Evolutionary conservation across 2,329 filamentous ascomycete genomes (phyloP).

Genomic region (Xylaria sp.): DNA sequence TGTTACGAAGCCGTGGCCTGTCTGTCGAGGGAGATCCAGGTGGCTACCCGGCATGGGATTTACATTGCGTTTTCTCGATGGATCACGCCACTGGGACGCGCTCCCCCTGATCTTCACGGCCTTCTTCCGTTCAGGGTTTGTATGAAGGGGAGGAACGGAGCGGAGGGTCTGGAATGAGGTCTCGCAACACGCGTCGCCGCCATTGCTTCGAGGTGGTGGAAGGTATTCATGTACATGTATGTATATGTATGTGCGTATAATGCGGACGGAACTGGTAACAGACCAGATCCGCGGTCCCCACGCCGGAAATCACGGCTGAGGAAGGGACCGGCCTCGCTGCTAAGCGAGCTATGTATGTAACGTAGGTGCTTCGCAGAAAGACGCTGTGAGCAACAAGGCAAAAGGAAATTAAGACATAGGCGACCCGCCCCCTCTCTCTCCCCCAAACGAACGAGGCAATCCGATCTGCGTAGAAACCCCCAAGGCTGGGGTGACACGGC

Average conservation of each 20-base stretch:
- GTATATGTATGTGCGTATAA: too few species aligned
- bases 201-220: neutral
- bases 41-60: neutral
- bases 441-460: conserved; percentile 5
- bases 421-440: neutral
- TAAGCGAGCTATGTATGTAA: too few species aligned
- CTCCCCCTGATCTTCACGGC: neutral
- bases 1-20: neutral
- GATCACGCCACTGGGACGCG: neutral
- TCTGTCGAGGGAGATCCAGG: neutral
- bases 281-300: neutral
- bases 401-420: neutral
- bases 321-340: too few species aligned
- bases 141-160: neutral
- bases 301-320: neutral
- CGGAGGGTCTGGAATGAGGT: neutral
- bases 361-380: too few species aligned
- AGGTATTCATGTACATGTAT: neutral
- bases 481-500: conserved; percentile 13
- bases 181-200: neutral
- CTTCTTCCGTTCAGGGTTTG: neutral
- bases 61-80: neutral
- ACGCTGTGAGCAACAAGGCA: too few species aligned
- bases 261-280: neutral
- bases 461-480: conserved; percentile 1